Conservation (phyloP, 2,329 filamentous ascomycete species). For the Aaosphaeria pasadenensis region DNA sequence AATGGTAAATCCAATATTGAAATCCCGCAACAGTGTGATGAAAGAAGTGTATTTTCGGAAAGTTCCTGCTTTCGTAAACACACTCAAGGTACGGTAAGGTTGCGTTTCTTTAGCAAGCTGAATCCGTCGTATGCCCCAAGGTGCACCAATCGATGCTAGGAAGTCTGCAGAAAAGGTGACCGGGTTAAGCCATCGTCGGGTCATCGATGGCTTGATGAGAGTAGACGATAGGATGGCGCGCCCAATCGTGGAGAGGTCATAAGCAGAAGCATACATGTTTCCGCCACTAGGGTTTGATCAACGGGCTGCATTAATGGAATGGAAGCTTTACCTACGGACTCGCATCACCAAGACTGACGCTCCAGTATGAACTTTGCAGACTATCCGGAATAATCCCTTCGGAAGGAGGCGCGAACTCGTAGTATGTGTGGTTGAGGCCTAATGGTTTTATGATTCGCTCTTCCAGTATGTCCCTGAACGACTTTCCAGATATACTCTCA, state of each 20-base stretch:
- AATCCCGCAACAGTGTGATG: constrained; percentile 11
- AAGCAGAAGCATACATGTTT: constrained; percentile 19
- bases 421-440: constrained; percentile 37
- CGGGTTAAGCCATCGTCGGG: constrained; percentile 21
- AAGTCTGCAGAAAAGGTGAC: constrained; percentile 15
- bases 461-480: constrained; percentile 34
- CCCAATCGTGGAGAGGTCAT: constrained; percentile 16
- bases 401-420: constrained; percentile 19
- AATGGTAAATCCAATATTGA: constrained; percentile 13
- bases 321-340: constrained; percentile 12
- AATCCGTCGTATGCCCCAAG: constrained; percentile 22
- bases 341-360: constrained; percentile 16
- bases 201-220: constrained; percentile 12
- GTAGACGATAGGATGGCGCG: constrained; percentile 17
- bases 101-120: constrained; percentile 9
- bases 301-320: neutral
- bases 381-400: constrained; percentile 37
- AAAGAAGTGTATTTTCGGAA: constrained; percentile 11
- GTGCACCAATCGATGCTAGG: constrained; percentile 11
- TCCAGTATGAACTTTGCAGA: constrained; percentile 17
- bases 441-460: constrained; percentile 39
- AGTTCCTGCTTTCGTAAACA: constrained; percentile 14
- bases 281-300: constrained; percentile 15
- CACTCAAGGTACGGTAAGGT: constrained; percentile 8
- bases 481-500: constrained; percentile 39